Conservation (phyloP, 176 grass and related monocot genomes). For the Oryza rufipogon region DNA sequence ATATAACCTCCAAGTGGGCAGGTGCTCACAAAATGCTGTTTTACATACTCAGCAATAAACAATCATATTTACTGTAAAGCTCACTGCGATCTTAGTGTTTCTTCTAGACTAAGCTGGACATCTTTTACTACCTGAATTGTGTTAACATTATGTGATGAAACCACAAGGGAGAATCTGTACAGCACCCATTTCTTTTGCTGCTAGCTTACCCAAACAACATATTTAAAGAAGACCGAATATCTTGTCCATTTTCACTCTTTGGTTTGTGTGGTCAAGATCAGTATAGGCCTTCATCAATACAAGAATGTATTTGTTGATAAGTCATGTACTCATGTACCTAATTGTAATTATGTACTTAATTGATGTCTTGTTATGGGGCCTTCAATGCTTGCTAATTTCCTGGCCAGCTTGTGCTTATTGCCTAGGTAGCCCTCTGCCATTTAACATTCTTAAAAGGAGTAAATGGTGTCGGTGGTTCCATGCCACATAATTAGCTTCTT, state of each 20-base stretch:
- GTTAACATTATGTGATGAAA: not conserved
- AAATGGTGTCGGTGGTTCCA: slow-evolving; percentile 23
- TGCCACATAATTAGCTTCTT: slow-evolving; percentile 31
- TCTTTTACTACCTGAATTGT: not conserved
- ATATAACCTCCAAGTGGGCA: not conserved
- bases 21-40: not conserved
- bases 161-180: not conserved
- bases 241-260: not conserved
- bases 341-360: not conserved
- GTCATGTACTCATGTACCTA: slow-evolving; percentile 18
- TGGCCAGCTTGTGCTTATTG: slow-evolving; percentile 18
- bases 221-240: not conserved
- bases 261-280: not conserved
- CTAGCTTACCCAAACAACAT: not conserved
- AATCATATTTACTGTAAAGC: not conserved
- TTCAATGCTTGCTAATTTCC: slow-evolving; percentile 16
- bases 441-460: slow-evolving; percentile 38
- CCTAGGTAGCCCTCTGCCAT: slow-evolving; percentile 16
- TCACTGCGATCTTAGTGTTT: not conserved
- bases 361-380: not conserved
- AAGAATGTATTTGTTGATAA: slow-evolving; percentile 19
- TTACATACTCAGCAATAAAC: not conserved
- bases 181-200: not conserved
- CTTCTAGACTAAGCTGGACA: not conserved
- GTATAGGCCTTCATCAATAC: slow-evolving; percentile 1